Percentiles rank a stretch among this genome's conserved stretches.
Evolutionary conservation across 306 rosid species (phyloP).

Genomic region (Macrotyloma uniflorum): DNA sequence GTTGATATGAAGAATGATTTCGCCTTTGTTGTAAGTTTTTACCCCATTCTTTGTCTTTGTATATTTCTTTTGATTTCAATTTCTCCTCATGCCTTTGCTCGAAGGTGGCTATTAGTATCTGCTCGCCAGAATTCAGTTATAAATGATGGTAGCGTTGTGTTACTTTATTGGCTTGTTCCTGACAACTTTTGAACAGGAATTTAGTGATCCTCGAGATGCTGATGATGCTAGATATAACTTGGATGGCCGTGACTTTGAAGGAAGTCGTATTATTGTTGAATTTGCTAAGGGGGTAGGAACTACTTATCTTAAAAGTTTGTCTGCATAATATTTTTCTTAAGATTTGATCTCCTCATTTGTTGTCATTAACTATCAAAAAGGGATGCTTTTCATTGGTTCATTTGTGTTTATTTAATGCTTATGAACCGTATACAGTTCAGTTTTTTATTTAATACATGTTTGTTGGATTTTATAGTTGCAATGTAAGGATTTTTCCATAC

Average conservation of each 20-base stretch:
- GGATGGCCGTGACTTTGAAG: constrained; percentile 81
- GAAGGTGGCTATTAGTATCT: constrained; percentile 27
- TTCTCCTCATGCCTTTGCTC: constrained; percentile 2
- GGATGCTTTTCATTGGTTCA: background rate
- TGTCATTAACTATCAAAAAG: background rate
- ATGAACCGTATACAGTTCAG: background rate
- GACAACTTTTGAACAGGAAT: constrained; percentile 62
- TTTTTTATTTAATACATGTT: background rate
- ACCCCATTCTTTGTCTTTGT: background rate
- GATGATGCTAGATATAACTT: constrained; percentile 83
- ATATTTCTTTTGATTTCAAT: constrained; percentile 19
- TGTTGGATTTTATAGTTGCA: background rate
- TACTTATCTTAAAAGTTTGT: background rate
- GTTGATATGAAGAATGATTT: constrained; percentile 92
- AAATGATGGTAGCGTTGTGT: constrained; percentile 30
- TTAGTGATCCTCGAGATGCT: constrained; percentile 85
- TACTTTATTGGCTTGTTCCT: constrained; percentile 38
- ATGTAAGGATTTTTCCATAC: background rate
- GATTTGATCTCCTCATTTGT: background rate
- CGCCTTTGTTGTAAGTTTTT: constrained; percentile 80
- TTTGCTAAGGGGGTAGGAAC: constrained; percentile 73
- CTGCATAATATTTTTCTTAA: background rate
- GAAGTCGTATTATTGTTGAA: constrained; percentile 76
- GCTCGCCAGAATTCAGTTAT: constrained; percentile 28
- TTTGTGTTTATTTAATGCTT: background rate